phyloP scores from a whole-genome alignment of 2,329 filamentous ascomycete species.

The Alternaria sp. region DNA sequence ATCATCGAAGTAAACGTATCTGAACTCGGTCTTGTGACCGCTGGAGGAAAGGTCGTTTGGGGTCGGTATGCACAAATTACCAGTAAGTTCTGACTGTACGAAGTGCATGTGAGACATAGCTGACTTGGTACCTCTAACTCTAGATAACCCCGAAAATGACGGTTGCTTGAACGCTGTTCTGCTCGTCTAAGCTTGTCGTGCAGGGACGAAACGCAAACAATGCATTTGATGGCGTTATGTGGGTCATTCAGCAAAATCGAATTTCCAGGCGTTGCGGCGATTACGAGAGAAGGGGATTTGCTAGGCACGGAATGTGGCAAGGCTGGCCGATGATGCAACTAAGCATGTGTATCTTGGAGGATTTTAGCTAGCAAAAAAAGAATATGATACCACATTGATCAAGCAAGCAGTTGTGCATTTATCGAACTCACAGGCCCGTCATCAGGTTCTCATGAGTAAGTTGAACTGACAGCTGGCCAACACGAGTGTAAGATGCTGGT shows the following conservation, averaged over 20 bases:
- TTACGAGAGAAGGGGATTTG: neutral
- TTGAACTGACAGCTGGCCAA: too few species aligned
- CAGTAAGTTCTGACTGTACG: conserved; percentile 5
- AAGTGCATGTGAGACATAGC: too few species aligned
- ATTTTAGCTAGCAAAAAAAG: neutral
- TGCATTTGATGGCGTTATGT: conserved; percentile 24
- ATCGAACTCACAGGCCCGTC: too few species aligned
- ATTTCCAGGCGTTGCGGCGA: conserved; percentile 15
- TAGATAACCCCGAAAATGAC: conserved; percentile 48
- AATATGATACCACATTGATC: neutral
- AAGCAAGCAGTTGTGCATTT: neutral
- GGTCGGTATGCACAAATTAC: conserved; percentile 46
- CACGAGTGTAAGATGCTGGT: neutral
- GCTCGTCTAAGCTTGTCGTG: conserved; percentile 30
- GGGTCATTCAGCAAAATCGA: neutral
- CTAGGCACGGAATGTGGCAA: neutral
- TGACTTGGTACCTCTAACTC: too few species aligned
- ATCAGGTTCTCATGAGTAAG: too few species aligned
- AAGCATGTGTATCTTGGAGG: neutral
- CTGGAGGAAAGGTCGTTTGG: conserved; percentile 75
- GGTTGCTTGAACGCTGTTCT: conserved; percentile 49
- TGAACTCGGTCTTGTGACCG: conserved; percentile 88
- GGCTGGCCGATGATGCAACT: neutral
- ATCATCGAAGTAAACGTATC: conserved; percentile 87
- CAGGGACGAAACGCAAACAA: neutral